Evolutionary conservation across 169 alveolate species (phyloP).

Genomic region (Plasmodium berghei): DNA sequence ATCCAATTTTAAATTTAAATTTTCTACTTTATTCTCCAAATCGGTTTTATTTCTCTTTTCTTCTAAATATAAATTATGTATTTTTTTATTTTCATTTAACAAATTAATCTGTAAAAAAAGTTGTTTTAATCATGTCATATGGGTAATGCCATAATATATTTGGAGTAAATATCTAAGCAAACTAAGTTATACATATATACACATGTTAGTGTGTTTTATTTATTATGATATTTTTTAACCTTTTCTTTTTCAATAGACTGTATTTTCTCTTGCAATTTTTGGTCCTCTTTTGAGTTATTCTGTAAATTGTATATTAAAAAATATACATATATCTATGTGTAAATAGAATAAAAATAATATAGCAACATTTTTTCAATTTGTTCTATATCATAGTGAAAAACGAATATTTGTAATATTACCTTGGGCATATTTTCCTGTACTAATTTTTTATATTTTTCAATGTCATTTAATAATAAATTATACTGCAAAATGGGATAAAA

Average conservation of each 20-base stretch:
- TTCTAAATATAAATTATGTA: constrained; percentile 13
- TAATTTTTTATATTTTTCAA: constrained; percentile 40
- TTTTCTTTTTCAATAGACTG: constrained; percentile 18
- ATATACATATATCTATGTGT: not conserved
- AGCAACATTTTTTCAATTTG: too few species aligned
- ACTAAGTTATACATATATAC: too few species aligned
- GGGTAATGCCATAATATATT: too few species aligned
- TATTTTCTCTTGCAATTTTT: constrained; percentile 2
- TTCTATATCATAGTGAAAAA: too few species aligned
- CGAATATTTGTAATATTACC: constrained; percentile 1
- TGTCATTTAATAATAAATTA: constrained; percentile 23
- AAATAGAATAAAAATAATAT: not conserved
- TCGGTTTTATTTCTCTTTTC: constrained; percentile 38
- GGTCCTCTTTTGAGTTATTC: constrained; percentile 24
- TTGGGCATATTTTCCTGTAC: constrained; percentile 37
- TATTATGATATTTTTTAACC: constrained; percentile 3
- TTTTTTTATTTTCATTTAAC: constrained; percentile 16
- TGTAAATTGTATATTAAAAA: not conserved
- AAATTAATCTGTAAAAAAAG: constrained; percentile 9
- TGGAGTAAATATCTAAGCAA: too few species aligned
- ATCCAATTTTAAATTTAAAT: constrained; percentile 29
- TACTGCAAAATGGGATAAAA: constrained; percentile 8
- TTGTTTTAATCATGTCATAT: too few species aligned
- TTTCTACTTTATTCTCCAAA: constrained; percentile 23
- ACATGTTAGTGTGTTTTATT: too few species aligned